Percentiles rank a stretch among this genome's conserved stretches.
Conservation (phyloP, 257 asterid species). For the Nicotiana tabacum region DNA sequence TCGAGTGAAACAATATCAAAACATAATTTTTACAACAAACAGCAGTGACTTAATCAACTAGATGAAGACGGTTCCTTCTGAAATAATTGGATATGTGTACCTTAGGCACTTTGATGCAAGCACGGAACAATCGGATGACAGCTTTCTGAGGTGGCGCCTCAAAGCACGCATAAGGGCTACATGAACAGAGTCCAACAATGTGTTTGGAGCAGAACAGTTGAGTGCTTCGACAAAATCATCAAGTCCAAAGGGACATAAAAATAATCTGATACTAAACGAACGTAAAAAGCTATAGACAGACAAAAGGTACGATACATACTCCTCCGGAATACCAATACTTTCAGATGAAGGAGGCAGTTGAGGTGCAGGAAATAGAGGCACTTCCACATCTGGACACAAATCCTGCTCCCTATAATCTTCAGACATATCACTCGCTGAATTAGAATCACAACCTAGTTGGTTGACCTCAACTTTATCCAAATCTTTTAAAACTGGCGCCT, state of each 20-base stretch:
- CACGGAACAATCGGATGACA: slow-evolving; percentile 53
- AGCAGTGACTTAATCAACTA: not conserved
- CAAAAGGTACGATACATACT: slow-evolving; percentile 57
- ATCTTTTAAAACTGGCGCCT: not conserved
- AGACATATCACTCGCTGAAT: slow-evolving; percentile 43
- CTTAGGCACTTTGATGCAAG: slow-evolving; percentile 63
- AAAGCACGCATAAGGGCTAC: slow-evolving; percentile 64
- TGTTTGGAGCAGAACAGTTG: slow-evolving; percentile 60
- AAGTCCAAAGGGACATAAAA: slow-evolving; percentile 68
- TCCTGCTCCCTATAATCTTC: slow-evolving; percentile 40
- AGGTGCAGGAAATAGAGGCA: slow-evolving; percentile 53
- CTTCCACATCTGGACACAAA: slow-evolving; percentile 30
- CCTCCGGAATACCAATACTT: slow-evolving; percentile 64
- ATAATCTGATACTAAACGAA: slow-evolving; percentile 63
- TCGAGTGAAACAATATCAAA: not conserved
- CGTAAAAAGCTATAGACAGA: slow-evolving; percentile 74
- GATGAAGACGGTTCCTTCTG: not conserved
- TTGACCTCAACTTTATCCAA: slow-evolving; percentile 10
- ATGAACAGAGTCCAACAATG: slow-evolving; percentile 78
- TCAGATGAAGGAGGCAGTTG: slow-evolving; percentile 83
- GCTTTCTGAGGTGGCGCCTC: slow-evolving; percentile 60
- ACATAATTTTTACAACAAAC: not conserved
- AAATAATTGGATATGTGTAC: slow-evolving; percentile 25
- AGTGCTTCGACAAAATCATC: slow-evolving; percentile 93
- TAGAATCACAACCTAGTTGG: slow-evolving; percentile 27